Evolutionary conservation across 441 rosid species (phyloP), one percentile per base, ranked within the genome.

Genomic region (Rhodomyrtus psidioides): DNA sequence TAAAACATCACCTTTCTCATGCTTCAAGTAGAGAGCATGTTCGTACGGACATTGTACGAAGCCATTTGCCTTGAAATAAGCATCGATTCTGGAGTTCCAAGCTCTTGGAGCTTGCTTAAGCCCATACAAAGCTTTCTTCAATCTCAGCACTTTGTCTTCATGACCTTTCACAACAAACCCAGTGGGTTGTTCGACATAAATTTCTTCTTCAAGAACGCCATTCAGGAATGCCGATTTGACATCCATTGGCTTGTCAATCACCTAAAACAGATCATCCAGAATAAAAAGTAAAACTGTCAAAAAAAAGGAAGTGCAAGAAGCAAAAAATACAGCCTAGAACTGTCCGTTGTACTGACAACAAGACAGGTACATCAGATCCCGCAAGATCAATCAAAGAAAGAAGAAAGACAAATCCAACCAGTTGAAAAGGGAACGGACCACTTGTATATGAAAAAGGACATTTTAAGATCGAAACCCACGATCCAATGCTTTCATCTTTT

Each of bases 211-310:
- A n/a, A n/a, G n/a, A n/a, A n/a, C n/a, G n/a, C n/a, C n/a, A n/a
- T n/a, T n/a, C n/a, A n/a, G n/a, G n/a, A n/a, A n/a, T n/a, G n/a
- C n/a, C n/a, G n/a, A n/a, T n/a, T n/a, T 90, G 84, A 98, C 93
- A 87, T 98, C 99, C 99, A 98, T 98, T 82, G 99, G 99, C 92
- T 94, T 98, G 86, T 98, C 96, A 89, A 98, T 97, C 88, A 98
- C 91, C 99, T 96, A 91, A 55, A 55, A 30, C 55, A 54, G 27
- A 84, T 89, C 89, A 88, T 23, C 58, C 51, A 57, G 21, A 81
- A 83, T 82, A 87, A 39, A 76, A 60, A 46, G 75, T 65, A 27
- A 82, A 83, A 74, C 44, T n/a, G 84, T 42, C 39, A n/a, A n/a
- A 55, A 51, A 56, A 4, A 70, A 12, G 76, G 49, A n/a, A 60